These are phyloP conservation scores for Dendrobium nobile DNA, from an alignment of 106 monocot genomes.

Conservation along the genomic window DNA sequence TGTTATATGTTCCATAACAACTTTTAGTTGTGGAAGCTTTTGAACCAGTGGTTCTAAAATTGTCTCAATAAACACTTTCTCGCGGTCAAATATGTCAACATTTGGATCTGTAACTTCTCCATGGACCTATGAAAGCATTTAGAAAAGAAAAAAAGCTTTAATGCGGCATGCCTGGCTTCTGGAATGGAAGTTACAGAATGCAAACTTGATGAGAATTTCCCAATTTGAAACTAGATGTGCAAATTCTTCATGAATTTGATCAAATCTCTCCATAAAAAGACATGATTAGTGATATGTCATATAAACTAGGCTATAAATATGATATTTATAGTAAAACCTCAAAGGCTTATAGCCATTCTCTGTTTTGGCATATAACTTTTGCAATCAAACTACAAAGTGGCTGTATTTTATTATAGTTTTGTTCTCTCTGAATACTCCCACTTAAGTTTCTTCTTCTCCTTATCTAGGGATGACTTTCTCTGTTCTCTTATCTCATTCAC, in stretches of 20 bases:
- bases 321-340: not conserved
- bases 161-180: not conserved
- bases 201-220: not conserved
- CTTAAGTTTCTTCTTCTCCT: too few species aligned
- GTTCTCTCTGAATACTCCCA: too few species aligned
- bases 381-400: too few species aligned
- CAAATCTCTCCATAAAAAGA: not conserved
- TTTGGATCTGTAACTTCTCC: constrained; percentile 87
- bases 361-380: not conserved
- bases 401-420: too few species aligned
- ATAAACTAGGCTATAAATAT: not conserved
- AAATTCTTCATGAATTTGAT: not conserved
- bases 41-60: constrained; percentile 59
- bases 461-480: too few species aligned
- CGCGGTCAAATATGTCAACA: constrained; percentile 88
- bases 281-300: not conserved
- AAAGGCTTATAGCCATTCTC: not conserved
- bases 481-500: too few species aligned
- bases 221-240: not conserved
- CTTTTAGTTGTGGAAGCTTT: constrained; percentile 73
- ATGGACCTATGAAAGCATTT: constrained; percentile 58
- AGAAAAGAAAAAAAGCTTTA: not conserved
- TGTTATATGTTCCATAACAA: constrained; percentile 96
- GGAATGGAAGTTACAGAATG: not conserved
- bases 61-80: constrained; percentile 84